A percentile compares a stretch with the other conserved stretches of the same genome.
These are phyloP conservation scores for Citrullus mucosospermus DNA, from an alignment of 306 rosid species.

Conservation along the genomic window DNA sequence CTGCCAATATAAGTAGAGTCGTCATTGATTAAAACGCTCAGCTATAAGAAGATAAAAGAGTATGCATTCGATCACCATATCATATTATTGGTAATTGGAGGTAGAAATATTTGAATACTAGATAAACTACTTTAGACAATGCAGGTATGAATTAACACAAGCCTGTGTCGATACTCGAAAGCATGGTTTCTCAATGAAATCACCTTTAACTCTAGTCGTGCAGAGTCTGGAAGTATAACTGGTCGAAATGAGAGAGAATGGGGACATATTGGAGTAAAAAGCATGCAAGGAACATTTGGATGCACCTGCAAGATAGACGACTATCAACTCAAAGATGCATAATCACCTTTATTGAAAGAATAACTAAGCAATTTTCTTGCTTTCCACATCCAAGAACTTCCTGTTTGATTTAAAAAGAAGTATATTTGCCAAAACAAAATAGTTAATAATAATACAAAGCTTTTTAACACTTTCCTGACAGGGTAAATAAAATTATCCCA, in stretches of 20 bases:
- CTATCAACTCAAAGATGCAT: slow-evolving; percentile 14
- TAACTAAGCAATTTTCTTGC: neutral
- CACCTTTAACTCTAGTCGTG: slow-evolving; percentile 89
- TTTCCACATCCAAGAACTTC: neutral
- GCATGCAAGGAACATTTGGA: slow-evolving; percentile 98
- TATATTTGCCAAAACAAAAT: neutral
- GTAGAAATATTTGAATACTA: neutral
- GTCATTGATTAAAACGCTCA: neutral
- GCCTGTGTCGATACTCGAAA: neutral
- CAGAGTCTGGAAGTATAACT: slow-evolving; percentile 97
- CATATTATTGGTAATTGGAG: neutral
- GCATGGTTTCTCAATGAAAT: slow-evolving; percentile 3
- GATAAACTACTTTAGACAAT: neutral
- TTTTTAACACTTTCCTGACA: neutral
- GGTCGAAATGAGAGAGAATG: slow-evolving; percentile 98
- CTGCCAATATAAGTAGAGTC: slow-evolving; percentile 27
- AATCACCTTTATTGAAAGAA: neutral
- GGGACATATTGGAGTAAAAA: slow-evolving; percentile 95
- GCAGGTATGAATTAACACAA: neutral
- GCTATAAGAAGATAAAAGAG: neutral
- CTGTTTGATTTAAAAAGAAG: neutral
- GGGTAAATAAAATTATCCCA: neutral
- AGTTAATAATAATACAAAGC: too few relatives aligned
- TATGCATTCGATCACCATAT: neutral
- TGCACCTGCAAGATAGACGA: slow-evolving; percentile 63